These are phyloP conservation scores for Candida sp. DNA, from an alignment of 1,139 yeast genomes.

Conservation along the genomic window DNA sequence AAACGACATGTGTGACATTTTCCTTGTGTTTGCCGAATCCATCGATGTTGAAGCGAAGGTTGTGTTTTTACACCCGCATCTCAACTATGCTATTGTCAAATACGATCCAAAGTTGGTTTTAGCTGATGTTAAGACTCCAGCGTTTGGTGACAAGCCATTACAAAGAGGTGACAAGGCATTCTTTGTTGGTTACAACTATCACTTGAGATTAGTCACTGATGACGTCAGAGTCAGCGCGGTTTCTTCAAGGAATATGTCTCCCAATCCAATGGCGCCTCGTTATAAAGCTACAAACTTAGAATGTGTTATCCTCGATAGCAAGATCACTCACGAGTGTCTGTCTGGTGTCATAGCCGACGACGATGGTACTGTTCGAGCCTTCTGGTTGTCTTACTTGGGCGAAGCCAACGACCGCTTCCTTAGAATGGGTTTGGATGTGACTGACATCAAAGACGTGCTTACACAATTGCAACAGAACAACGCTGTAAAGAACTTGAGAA, in stretches of 20 bases:
- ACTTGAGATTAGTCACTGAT: slow-evolving; percentile 71
- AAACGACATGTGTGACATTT: slow-evolving; percentile 82
- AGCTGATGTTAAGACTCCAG: slow-evolving; percentile 60
- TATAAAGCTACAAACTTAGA: slow-evolving; percentile 88
- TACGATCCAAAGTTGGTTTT: slow-evolving; percentile 71
- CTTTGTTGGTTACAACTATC: slow-evolving; percentile 81
- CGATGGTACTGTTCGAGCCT: slow-evolving; percentile 80
- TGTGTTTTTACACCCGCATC: slow-evolving; percentile 85
- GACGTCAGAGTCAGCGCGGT: slow-evolving; percentile 81
- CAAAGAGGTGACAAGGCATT: slow-evolving; percentile 76
- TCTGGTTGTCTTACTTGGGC: slow-evolving; percentile 86
- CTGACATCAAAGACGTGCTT: slow-evolving; percentile 65
- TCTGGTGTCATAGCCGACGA: slow-evolving; percentile 82
- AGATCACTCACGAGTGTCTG: slow-evolving; percentile 72
- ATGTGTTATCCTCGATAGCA: slow-evolving; percentile 75
- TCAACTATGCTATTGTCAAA: slow-evolving; percentile 82
- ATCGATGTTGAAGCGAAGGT: slow-evolving; percentile 82
- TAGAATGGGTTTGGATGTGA: slow-evolving; percentile 81
- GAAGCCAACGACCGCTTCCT: slow-evolving; percentile 70
- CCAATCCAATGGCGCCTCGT: slow-evolving; percentile 71
- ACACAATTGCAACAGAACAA: slow-evolving; percentile 54
- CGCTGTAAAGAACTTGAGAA: slow-evolving; percentile 59
- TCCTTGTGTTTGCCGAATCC: slow-evolving; percentile 85
- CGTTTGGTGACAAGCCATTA: slow-evolving; percentile 59
- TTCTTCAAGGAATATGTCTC: slow-evolving; percentile 74